Percentiles rank a stretch among this genome's conserved stretches.
Evolutionary conservation across 306 rosid genomes (phyloP).

Genomic region (Luffa aegyptiaca): DNA sequence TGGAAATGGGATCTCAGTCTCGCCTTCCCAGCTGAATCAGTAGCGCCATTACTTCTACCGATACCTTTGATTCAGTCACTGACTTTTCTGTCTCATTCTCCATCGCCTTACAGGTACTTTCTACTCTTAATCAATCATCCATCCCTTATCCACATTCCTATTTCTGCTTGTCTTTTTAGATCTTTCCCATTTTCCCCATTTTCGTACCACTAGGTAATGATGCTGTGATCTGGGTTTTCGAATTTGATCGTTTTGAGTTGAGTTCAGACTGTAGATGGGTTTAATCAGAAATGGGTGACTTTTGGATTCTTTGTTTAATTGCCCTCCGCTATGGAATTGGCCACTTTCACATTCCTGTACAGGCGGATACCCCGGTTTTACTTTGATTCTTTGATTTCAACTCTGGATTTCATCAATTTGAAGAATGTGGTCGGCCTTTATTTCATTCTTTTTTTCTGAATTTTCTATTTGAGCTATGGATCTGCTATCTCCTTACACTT

Average conservation of each 20-base stretch:
- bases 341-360: neutral
- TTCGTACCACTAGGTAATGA: neutral
- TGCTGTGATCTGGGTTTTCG: neutral
- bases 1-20: conserved; percentile 71
- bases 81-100: conserved; percentile 9
- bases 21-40: conserved; percentile 31
- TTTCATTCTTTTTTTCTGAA: neutral
- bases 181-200: conserved; percentile 33
- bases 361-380: conserved; percentile 25
- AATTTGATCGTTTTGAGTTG: neutral
- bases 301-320: neutral
- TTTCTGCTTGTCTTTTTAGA: conserved; percentile 21
- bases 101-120: conserved; percentile 20
- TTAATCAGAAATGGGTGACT: neutral
- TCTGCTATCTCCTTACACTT: neutral
- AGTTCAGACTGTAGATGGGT: neutral
- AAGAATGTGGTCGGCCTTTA: neutral
- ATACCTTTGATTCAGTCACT: conserved; percentile 24
- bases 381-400: conserved; percentile 7
- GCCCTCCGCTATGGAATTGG: neutral
- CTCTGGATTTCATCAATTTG: conserved; percentile 1
- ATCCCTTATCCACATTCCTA: neutral
- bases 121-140: conserved; percentile 18
- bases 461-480: neutral
- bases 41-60: conserved; percentile 24